These are phyloP conservation scores for Raddia guianensis DNA, from an alignment of 176 grass and related monocot species.

Conservation along the genomic window DNA sequence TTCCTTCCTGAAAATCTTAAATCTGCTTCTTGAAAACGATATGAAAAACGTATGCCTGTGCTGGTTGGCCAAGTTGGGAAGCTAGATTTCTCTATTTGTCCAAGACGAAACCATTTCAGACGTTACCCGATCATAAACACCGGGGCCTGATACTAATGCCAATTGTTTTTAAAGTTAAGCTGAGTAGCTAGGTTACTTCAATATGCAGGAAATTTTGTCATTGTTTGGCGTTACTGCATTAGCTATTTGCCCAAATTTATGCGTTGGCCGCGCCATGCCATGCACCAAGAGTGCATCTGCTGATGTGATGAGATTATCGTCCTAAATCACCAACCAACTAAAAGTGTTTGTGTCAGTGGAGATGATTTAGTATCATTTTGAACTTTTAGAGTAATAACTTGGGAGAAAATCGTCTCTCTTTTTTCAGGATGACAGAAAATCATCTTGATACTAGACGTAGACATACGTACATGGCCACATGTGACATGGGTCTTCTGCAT, in stretches of 20 bases:
- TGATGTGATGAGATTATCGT: background rate
- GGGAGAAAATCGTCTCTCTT: too few species aligned
- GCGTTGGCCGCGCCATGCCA: background rate
- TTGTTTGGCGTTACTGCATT: background rate
- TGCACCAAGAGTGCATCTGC: background rate
- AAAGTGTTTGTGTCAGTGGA: background rate
- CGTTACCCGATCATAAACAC: background rate
- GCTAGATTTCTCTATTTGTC: constrained; percentile 30
- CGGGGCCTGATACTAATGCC: background rate
- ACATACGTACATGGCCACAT: background rate
- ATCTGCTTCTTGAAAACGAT: constrained; percentile 16
- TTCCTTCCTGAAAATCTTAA: constrained; percentile 19
- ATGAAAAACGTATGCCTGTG: background rate
- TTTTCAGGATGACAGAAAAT: too few species aligned
- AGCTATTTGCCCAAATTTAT: background rate
- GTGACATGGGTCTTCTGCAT: too few species aligned
- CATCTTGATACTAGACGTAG: background rate
- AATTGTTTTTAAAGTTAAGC: background rate
- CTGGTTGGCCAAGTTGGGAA: constrained; percentile 17
- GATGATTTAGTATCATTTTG: background rate
- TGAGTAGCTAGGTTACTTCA: background rate
- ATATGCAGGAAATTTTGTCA: background rate
- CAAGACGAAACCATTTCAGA: background rate
- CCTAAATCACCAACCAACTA: background rate
- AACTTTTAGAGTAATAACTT: background rate